Evolutionary conservation across 1,284 basidiomycete genomes (phyloP).

Genomic region (Ceratobasidium sp.): DNA sequence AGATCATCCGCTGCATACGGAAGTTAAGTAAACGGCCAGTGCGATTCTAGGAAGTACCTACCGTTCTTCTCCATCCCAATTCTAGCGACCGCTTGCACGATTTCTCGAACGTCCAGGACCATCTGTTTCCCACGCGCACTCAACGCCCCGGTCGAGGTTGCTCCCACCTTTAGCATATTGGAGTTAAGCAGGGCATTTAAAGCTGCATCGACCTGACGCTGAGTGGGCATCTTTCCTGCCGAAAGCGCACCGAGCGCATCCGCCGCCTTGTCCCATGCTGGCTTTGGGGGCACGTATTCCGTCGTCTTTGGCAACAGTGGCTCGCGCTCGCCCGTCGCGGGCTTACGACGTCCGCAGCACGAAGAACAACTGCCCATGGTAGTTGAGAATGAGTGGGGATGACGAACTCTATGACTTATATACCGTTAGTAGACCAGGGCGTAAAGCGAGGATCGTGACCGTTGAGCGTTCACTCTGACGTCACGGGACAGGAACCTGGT

Average conservation of each 20-base stretch:
- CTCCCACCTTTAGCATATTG: constrained; percentile 47
- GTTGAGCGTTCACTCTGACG: not conserved
- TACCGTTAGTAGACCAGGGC: too few species aligned
- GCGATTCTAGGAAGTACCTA: constrained; percentile 45
- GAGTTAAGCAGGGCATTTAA: constrained; percentile 51
- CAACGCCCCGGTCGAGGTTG: constrained; percentile 47
- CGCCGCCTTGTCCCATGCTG: constrained; percentile 50
- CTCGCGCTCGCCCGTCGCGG: constrained; percentile 36
- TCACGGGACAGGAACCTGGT: not conserved
- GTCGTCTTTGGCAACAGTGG: constrained; percentile 36
- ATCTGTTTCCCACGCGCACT: constrained; percentile 51
- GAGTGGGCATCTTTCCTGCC: constrained; percentile 59
- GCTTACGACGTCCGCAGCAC: constrained; percentile 28
- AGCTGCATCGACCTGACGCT: constrained; percentile 54
- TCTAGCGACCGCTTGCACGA: constrained; percentile 53
- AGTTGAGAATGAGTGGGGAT: not conserved
- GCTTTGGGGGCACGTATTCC: constrained; percentile 33
- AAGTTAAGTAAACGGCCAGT: not conserved
- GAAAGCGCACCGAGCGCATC: constrained; percentile 56
- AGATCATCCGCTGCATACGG: constrained; percentile 54
- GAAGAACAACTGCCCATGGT: constrained; percentile 36
- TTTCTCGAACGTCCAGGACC: constrained; percentile 49
- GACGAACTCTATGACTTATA: too few species aligned
- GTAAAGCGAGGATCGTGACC: too few species aligned
- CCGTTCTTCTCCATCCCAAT: constrained; percentile 61